phyloP scores from a whole-genome alignment of 345 rosid genomes.

The Triadica sebifera region DNA sequence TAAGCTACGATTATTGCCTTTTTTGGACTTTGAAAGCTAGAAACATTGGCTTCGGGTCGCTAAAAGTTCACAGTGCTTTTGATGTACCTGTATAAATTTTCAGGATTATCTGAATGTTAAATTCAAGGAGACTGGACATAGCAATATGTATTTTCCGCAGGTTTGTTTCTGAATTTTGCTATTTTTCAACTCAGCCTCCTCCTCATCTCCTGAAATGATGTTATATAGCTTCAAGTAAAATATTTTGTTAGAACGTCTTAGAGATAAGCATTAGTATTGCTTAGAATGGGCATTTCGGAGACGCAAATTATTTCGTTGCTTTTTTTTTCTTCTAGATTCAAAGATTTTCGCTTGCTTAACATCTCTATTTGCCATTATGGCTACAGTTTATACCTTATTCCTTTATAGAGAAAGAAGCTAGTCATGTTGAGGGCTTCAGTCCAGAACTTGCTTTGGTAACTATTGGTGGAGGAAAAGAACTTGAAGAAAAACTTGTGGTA shows the following conservation, averaged over 20 bases:
- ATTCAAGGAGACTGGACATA: constrained; percentile 94
- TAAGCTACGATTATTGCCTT: not conserved
- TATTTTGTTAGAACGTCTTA: not conserved
- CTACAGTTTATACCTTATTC: constrained; percentile 92
- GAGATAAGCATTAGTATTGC: not conserved
- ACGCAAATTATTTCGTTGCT: not conserved
- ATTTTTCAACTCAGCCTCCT: not conserved
- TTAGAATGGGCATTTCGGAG: not conserved
- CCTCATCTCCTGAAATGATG: not conserved
- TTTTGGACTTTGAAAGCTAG: not conserved
- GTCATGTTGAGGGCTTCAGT: constrained; percentile 92
- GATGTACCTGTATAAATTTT: not conserved
- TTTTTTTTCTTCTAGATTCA: not conserved
- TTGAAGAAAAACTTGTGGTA: constrained; percentile 98
- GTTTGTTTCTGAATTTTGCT: constrained; percentile 28
- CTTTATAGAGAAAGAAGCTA: constrained; percentile 95
- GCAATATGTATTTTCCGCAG: constrained; percentile 97
- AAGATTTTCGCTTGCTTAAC: constrained; percentile 2
- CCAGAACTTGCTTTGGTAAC: constrained; percentile 91
- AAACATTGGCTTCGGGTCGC: not conserved
- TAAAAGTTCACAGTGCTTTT: not conserved
- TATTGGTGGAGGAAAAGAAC: constrained; percentile 88
- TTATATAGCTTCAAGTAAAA: not conserved
- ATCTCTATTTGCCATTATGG: constrained; percentile 13
- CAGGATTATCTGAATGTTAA: constrained; percentile 86